Evolutionary conservation across 768 basidiomycete species (phyloP).

Genomic region (Pisolithus microcarpus): DNA sequence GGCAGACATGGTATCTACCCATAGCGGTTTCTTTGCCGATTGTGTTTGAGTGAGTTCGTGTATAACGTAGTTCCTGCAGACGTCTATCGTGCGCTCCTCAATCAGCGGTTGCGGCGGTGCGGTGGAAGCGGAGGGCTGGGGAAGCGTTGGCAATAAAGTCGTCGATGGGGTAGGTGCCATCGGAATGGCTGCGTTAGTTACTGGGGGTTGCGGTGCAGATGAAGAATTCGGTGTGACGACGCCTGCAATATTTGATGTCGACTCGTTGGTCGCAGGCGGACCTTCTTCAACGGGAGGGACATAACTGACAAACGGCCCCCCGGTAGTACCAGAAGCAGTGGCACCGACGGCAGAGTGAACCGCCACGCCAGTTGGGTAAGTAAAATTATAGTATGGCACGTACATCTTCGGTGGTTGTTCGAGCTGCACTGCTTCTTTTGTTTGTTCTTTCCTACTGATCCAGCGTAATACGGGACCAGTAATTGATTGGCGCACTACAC

Average conservation of each 20-base stretch:
- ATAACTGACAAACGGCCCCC: not conserved
- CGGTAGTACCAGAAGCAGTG: constrained; percentile 9
- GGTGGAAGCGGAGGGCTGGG: constrained; percentile 4
- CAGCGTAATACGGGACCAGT: constrained; percentile 66
- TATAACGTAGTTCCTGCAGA: constrained; percentile 63
- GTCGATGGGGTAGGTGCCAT: not conserved
- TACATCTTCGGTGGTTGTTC: constrained; percentile 26
- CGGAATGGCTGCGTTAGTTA: not conserved
- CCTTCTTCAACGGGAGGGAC: not conserved
- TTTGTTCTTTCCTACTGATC: constrained; percentile 59
- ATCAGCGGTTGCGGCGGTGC: constrained; percentile 8
- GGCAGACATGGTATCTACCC: constrained; percentile 71
- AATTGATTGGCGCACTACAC: constrained; percentile 52
- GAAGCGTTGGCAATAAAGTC: not conserved
- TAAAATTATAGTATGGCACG: constrained; percentile 14
- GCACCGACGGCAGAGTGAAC: not conserved
- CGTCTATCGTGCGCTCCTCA: constrained; percentile 38
- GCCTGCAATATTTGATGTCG: not conserved
- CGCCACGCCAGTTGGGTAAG: constrained; percentile 9
- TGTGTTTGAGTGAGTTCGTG: constrained; percentile 51
- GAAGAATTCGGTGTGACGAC: not conserved
- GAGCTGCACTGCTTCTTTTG: constrained; percentile 33
- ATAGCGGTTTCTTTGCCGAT: constrained; percentile 43
- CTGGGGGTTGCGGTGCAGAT: not conserved
- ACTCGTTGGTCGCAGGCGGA: not conserved